A percentile compares a stretch with the other conserved stretches of the same genome.
Evolutionary conservation across 1,284 basidiomycete genomes (phyloP).

Genomic region (Porogramme epimiltina): DNA sequence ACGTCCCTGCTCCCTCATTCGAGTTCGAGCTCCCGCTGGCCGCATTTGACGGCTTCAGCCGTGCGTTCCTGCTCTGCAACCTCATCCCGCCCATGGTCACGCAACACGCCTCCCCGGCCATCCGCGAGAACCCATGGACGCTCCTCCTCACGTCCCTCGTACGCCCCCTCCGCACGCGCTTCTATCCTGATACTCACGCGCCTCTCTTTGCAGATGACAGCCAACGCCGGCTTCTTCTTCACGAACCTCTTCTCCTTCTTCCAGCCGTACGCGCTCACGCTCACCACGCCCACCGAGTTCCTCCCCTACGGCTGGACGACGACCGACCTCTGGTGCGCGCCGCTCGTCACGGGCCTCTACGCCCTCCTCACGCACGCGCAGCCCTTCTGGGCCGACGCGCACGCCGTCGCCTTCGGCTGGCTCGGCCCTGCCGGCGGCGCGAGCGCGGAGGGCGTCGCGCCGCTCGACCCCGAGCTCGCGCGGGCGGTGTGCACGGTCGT

Average conservation of each 20-base stretch:
- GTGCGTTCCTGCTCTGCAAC: slow-evolving; percentile 70
- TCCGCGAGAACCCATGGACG: slow-evolving; percentile 70
- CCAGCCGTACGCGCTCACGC: slow-evolving; percentile 58
- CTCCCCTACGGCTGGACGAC: slow-evolving; percentile 75
- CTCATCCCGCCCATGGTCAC: slow-evolving; percentile 67
- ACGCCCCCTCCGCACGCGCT: slow-evolving; percentile 27
- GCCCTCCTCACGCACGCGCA: slow-evolving; percentile 78
- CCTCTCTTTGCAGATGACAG: slow-evolving; percentile 47
- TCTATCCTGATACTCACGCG: background rate
- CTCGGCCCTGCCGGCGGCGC: slow-evolving; percentile 29
- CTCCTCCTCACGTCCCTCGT: slow-evolving; percentile 69
- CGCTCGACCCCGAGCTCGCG: slow-evolving; percentile 60
- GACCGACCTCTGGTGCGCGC: slow-evolving; percentile 76
- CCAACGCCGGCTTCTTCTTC: slow-evolving; percentile 77
- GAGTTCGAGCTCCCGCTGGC: slow-evolving; percentile 64
- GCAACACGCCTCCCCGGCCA: slow-evolving; percentile 44
- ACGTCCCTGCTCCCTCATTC: slow-evolving; percentile 51
- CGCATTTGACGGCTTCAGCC: slow-evolving; percentile 67
- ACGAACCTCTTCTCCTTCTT: slow-evolving; percentile 70
- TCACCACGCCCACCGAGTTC: slow-evolving; percentile 71
- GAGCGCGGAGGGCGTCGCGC: slow-evolving; percentile 37
- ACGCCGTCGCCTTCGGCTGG: slow-evolving; percentile 45
- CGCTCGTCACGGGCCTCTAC: slow-evolving; percentile 65
- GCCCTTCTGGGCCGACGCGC: slow-evolving; percentile 72
- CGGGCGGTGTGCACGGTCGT: slow-evolving; percentile 67